Percentiles rank a stretch among this genome's conserved stretches.
Evolutionary conservation across 495 filamentous ascomycete genomes (phyloP).

Genomic region (Parathielavia hyrcaniae): DNA sequence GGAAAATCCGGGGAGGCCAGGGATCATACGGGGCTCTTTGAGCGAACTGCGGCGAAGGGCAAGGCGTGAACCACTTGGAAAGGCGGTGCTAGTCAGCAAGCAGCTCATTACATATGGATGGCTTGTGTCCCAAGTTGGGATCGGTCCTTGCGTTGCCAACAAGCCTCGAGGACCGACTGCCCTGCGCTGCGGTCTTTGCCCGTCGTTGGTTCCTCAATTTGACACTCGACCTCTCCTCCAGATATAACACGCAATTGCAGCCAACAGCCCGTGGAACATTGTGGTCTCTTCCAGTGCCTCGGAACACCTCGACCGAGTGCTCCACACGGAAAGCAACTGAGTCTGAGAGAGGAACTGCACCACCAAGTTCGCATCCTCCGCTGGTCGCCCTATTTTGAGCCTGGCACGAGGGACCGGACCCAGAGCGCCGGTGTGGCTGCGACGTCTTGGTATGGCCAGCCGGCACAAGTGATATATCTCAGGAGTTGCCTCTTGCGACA

Average conservation of each 20-base stretch:
- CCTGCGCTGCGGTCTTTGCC: neutral
- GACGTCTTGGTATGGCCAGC: neutral
- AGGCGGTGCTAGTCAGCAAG: conserved; percentile 11
- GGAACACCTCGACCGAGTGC: conserved; percentile 10
- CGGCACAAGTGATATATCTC: neutral
- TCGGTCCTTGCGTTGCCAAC: conserved; percentile 10
- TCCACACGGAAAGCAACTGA: neutral
- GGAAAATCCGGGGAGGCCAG: conserved; percentile 5
- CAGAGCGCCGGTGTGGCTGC: conserved; percentile 1
- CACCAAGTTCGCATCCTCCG: neutral
- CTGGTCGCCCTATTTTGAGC: neutral
- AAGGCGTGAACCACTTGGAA: conserved; percentile 6
- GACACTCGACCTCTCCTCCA: neutral
- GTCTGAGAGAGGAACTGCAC: too few relatives aligned
- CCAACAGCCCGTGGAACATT: conserved; percentile 10
- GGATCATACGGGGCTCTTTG: conserved; percentile 17
- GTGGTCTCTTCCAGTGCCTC: conserved; percentile 3
- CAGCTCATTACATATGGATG: neutral
- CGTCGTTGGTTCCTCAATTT: neutral
- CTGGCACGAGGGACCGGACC: neutral
- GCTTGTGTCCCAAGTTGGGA: neutral
- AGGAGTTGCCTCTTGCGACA: neutral
- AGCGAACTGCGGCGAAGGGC: neutral
- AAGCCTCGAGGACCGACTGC: neutral
- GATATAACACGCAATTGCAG: conserved; percentile 6